A percentile compares a stretch with the other conserved stretches of the same genome.
phyloP scores from a whole-genome alignment of 202 grass and related monocot genomes.

The Digitaria exilis region DNA sequence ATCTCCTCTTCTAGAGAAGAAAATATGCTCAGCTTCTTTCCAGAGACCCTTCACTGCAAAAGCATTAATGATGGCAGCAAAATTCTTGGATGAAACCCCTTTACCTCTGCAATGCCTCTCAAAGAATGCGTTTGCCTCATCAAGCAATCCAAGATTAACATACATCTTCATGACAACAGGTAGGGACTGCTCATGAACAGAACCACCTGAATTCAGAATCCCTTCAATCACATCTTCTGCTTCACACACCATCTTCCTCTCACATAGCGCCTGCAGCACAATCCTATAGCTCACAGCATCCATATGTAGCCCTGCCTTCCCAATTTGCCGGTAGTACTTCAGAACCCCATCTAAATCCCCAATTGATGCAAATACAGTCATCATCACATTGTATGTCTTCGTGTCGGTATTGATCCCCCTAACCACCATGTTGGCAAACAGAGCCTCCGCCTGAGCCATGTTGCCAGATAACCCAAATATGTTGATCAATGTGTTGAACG shows the following conservation, averaged over 20 bases:
- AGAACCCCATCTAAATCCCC: constrained; percentile 49
- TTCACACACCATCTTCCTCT: constrained; percentile 53
- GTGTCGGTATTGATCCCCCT: constrained; percentile 53
- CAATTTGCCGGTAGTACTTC: constrained; percentile 53
- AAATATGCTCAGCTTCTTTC: constrained; percentile 66
- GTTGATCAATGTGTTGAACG: constrained; percentile 68
- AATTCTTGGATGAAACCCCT: constrained; percentile 59
- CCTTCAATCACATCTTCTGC: constrained; percentile 44
- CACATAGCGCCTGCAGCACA: constrained; percentile 57
- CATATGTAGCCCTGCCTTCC: constrained; percentile 31
- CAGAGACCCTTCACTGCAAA: constrained; percentile 61
- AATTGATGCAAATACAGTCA: constrained; percentile 54
- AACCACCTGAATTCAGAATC: constrained; percentile 40
- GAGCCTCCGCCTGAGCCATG: constrained; percentile 39
- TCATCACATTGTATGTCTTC: constrained; percentile 69
- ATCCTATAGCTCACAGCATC: constrained; percentile 73
- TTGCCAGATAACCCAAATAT: constrained; percentile 46
- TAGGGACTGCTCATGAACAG: constrained; percentile 54
- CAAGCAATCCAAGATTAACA: constrained; percentile 62
- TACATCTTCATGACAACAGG: constrained; percentile 82
- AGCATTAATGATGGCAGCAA: constrained; percentile 67
- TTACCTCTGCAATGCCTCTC: constrained; percentile 52
- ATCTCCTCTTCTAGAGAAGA: constrained; percentile 43
- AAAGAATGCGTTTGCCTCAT: constrained; percentile 60
- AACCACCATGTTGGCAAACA: constrained; percentile 59